Evolutionary conservation across 1,139 yeast species (phyloP), one percentile per base, ranked within the genome.

Genomic region (Geotrichum phurueaensis): DNA sequence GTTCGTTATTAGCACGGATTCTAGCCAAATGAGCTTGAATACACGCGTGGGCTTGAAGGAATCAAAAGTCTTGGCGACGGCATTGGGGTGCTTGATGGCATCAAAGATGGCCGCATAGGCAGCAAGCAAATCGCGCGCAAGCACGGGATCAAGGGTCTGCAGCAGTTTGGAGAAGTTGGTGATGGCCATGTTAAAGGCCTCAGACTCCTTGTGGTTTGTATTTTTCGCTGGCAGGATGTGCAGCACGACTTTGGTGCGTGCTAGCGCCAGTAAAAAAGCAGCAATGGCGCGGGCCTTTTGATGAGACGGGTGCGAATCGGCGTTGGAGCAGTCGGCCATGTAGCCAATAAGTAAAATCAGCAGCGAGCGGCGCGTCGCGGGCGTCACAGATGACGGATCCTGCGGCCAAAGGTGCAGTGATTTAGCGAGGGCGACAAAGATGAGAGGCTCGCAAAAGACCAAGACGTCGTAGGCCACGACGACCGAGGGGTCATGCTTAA

Each of bases 1-100:
- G 64, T 23, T 68, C 63, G 15, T 66, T 49, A 33, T 56, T 62
- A 73, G 66, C 43, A 67, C 59, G 56, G 71, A 67, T 51, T 74
- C 76, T 13, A 74, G 70, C 75, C 76, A 72, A 7, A 71, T 58
- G 58, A 74, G 63, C 20, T 76, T 60, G 56, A 67, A 66, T 1
- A 68, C 67, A 7, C 75, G 63, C 15, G 70, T 59, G 3, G 67
- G 64, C 29, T 65, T 63, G 13, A 63, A 59, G 1, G 64, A 60
- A 12, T 57, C 45, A 20, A 56, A 57, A 1, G 53, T 54, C 7
- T 51, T 48, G 9, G 57, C 29, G 7, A 54, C 43, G 18, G 62
- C 50, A 48, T 57, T 52, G 18, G 56, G 51, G 20, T 58, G 57
- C 48, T 61, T 61, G 31, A 58, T 43, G 29, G 58, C 23, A 13